These are phyloP conservation scores for Colletotrichum spaethianum DNA, from an alignment of 2,329 filamentous ascomycete genomes.

Conservation along the genomic window DNA sequence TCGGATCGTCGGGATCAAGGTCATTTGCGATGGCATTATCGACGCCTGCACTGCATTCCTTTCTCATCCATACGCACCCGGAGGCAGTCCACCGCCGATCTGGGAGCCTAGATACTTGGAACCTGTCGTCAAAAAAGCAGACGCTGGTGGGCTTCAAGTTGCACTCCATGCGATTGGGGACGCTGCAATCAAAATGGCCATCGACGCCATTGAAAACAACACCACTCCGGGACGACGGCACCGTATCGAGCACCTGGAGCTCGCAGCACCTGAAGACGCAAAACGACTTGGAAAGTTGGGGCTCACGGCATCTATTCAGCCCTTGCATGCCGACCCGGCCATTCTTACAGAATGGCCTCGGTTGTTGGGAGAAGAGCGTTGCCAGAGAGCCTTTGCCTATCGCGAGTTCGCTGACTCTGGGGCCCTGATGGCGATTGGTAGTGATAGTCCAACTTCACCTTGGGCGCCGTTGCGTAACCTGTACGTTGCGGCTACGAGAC, in stretches of 20 bases:
- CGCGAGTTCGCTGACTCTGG: conserved; percentile 70
- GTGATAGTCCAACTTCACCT: conserved; percentile 72
- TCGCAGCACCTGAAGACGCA: conserved; percentile 69
- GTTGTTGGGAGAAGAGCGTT: conserved; percentile 67
- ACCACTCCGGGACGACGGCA: conserved; percentile 65
- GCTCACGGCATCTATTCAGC: conserved; percentile 72
- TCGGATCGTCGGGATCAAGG: conserved; percentile 73
- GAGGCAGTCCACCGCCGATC: conserved; percentile 62
- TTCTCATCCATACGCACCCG: conserved; percentile 70
- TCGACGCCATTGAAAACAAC: conserved; percentile 66
- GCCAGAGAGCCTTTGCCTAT: conserved; percentile 74
- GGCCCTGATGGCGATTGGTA: conserved; percentile 69
- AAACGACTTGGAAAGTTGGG: conserved; percentile 68
- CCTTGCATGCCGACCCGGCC: conserved; percentile 72
- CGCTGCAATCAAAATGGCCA: conserved; percentile 68
- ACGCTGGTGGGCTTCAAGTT: conserved; percentile 68
- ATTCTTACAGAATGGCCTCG: conserved; percentile 73
- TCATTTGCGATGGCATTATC: conserved; percentile 76
- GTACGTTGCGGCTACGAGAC: conserved; percentile 71
- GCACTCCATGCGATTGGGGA: conserved; percentile 78
- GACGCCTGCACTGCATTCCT: conserved; percentile 76
- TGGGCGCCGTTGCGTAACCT: conserved; percentile 68
- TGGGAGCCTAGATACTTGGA: conserved; percentile 68
- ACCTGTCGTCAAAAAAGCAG: conserved; percentile 68
- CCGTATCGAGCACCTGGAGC: conserved; percentile 76